Percentiles rank a stretch among this genome's conserved stretches.
Conservation (phyloP, 495 filamentous ascomycete species). For the Aspergillus kassunensis region DNA sequence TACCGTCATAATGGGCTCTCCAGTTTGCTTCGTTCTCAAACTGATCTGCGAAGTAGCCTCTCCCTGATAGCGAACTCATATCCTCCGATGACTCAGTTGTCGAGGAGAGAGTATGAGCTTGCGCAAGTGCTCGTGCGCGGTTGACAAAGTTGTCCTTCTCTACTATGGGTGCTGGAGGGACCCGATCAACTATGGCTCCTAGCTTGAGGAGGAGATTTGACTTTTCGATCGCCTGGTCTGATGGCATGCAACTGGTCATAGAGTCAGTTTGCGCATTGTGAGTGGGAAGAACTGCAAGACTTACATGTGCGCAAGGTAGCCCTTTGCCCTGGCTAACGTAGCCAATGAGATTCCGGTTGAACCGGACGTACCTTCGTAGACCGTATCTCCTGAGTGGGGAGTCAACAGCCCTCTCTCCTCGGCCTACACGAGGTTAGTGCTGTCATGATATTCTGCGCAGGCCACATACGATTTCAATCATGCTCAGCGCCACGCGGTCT, state of each 20-base stretch:
- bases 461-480: constrained; percentile 64
- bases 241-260: constrained; percentile 74
- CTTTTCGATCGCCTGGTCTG: constrained; percentile 87
- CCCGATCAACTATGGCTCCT: constrained; percentile 83
- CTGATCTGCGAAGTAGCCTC: constrained; percentile 93
- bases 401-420: constrained; percentile 73
- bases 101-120: constrained; percentile 61
- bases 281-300: constrained; percentile 8
- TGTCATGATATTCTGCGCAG: constrained; percentile 4
- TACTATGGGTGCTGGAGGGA: constrained; percentile 86
- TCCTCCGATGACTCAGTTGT: constrained; percentile 4
- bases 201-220: constrained; percentile 83
- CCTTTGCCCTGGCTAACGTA: constrained; percentile 77
- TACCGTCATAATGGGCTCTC: constrained; percentile 73
- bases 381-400: constrained; percentile 80
- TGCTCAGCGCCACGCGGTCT: constrained; percentile 86
- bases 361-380: constrained; percentile 97
- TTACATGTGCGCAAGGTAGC: constrained; percentile 88
- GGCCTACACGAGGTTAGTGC: constrained; percentile 48
- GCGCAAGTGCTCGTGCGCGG: constrained; percentile 71
- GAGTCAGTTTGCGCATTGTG: constrained; percentile 9
- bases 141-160: constrained; percentile 94
- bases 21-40: constrained; percentile 91
- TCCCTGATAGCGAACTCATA: constrained; percentile 24
- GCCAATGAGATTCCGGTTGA: constrained; percentile 93